Evolutionary conservation across 1,284 basidiomycete genomes (phyloP), one percentile per base, ranked within the genome.

Genomic region (Rhodotorula glutinis): DNA sequence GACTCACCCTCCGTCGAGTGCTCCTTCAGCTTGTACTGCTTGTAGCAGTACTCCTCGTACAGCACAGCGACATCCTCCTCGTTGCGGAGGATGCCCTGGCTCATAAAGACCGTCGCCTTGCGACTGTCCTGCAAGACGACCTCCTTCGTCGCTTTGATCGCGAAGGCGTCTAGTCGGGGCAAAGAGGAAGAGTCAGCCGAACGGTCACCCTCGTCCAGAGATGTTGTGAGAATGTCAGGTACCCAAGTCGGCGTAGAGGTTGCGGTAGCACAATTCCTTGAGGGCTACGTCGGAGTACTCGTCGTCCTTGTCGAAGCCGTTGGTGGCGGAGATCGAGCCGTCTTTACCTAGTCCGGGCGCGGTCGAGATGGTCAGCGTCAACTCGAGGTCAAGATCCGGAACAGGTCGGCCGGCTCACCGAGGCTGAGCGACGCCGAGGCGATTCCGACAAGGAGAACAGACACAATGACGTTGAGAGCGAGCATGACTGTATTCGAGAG

Each of bases 21-120:
- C 55, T 25, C 11, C 40, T 51, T 21, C 23, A 25, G 17, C 47
- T 44, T 53, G 62, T 38, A 19, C 2, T 52, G 19, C 62, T 63
- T 63, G 62, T 63, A 63, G 55, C 62, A 63, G 49, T 44, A 63
- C 55, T 57, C 62, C 17, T 51, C 40, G 62, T 38, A 63, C 40
- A 38, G 30, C 29, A 38, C 44, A 55, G 57, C 62, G 27, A 46
- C 49, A 49, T 57, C 49, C 27, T 63, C 30, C n/a, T 46, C 41
- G 41, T 53, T 51, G 38, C 29, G 41, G 40, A 44, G 41, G 17
- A 23, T 23, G 27, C 55, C 54, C 19, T 63, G 55, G 11, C 29
- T 44, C 29, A 63, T n/a, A 55, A 53, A 63, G 17, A 63, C 62
- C 29, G 51, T 33, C 17, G 25, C 13, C 30, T 46, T 53, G 17